phyloP scores from a whole-genome alignment of 139 green algal genomes.

The Yamagishiella unicocca region DNA sequence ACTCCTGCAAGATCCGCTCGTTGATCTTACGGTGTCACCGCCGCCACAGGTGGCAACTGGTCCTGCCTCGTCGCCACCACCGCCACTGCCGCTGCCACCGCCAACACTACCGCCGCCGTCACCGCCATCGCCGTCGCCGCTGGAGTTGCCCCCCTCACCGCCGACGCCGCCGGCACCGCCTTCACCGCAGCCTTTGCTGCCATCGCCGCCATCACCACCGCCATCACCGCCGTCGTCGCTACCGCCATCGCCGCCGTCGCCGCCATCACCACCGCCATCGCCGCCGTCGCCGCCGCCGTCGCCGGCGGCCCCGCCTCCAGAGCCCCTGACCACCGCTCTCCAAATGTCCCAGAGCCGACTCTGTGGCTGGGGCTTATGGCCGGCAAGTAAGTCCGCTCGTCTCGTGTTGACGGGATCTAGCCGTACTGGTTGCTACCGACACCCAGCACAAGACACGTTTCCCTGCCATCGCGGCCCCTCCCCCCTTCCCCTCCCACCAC shows the following conservation, averaged over 20 bases:
- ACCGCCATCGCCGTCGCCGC: neutral
- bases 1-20: too few relatives aligned
- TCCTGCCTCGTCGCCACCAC: neutral
- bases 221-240: neutral
- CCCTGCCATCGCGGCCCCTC: too few relatives aligned
- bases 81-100: neutral
- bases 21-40: too few relatives aligned
- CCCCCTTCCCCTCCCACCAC: too few relatives aligned
- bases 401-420: too few relatives aligned
- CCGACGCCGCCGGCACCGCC: neutral
- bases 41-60: neutral
- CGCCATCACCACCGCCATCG: neutral
- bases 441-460: too few relatives aligned
- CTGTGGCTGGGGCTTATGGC: slow-evolving; percentile 28
- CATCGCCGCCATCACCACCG: neutral
- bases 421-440: too few relatives aligned
- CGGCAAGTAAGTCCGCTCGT: too few relatives aligned
- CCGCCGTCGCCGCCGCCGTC: neutral
- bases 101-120: neutral
- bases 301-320: neutral
- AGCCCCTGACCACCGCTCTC: neutral
- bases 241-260: neutral
- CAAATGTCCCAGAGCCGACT: neutral
- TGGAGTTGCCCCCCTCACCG: neutral
- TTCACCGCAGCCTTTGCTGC: neutral